Conservation (phyloP, 2,329 filamentous ascomycete genomes). For the Colletotrichum sp. region DNA sequence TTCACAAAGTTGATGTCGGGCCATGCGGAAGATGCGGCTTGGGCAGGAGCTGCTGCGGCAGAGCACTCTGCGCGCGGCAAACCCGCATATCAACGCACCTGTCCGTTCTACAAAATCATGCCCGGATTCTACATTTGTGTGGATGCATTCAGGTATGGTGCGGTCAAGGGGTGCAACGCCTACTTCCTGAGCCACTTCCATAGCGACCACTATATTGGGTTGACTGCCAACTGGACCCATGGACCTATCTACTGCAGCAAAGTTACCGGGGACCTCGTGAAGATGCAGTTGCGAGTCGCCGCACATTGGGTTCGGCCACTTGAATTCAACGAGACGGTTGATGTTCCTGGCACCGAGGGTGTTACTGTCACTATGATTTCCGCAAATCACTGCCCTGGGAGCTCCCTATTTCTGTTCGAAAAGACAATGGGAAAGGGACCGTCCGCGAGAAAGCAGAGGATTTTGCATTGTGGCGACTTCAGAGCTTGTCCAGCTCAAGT, state of each 20-base stretch:
- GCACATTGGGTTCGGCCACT: slow-evolving; percentile 84
- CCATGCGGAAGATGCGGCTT: slow-evolving; percentile 88
- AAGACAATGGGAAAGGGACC: slow-evolving; percentile 70
- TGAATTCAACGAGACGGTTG: slow-evolving; percentile 80
- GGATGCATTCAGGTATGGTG: slow-evolving; percentile 94
- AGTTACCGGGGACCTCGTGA: slow-evolving; percentile 88
- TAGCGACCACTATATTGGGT: slow-evolving; percentile 93
- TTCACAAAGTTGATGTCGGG: slow-evolving; percentile 94
- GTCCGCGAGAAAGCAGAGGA: slow-evolving; percentile 70
- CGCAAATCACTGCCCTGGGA: slow-evolving; percentile 96
- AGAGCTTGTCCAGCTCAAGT: slow-evolving; percentile 87
- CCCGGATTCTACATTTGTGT: slow-evolving; percentile 92
- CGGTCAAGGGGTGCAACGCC: slow-evolving; percentile 87
- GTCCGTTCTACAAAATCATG: slow-evolving; percentile 98
- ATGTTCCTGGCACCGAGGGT: slow-evolving; percentile 82
- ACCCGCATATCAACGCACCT: slow-evolving; percentile 86
- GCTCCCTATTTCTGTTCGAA: slow-evolving; percentile 91
- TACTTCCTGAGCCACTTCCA: slow-evolving; percentile 99
- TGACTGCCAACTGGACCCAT: slow-evolving; percentile 87
- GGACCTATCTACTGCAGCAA: slow-evolving; percentile 96
- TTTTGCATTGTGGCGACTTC: slow-evolving; percentile 96
- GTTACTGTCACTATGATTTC: slow-evolving; percentile 93
- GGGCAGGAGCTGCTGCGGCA: slow-evolving; percentile 83
- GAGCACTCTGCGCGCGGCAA: slow-evolving; percentile 82
- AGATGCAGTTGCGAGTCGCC: slow-evolving; percentile 84